Evolutionary conservation across 2,329 filamentous ascomycete species (phyloP).

Genomic region (Exophiala dermatitidis): DNA sequence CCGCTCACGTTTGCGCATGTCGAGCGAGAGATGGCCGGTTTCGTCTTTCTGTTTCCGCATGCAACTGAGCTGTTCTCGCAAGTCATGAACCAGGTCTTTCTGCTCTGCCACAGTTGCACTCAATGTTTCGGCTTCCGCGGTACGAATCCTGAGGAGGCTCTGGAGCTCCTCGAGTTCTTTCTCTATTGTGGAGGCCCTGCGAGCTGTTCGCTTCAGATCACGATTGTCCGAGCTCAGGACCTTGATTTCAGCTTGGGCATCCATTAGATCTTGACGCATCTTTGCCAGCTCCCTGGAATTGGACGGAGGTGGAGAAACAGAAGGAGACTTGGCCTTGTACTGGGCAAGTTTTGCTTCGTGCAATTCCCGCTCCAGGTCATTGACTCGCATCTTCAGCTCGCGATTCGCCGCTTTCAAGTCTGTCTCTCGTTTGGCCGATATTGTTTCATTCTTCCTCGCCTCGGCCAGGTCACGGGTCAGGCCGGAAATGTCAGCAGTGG

Average conservation of each 20-base stretch:
- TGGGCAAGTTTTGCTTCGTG: conserved; percentile 52
- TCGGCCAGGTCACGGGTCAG: conserved; percentile 57
- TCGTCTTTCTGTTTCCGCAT: conserved; percentile 50
- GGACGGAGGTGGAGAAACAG: conserved; percentile 47
- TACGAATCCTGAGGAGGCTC: conserved; percentile 42
- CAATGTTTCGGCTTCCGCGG: conserved; percentile 55
- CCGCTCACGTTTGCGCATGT: conserved; percentile 62
- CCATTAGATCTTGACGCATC: conserved; percentile 54
- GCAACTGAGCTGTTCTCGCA: conserved; percentile 42
- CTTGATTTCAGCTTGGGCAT: conserved; percentile 53
- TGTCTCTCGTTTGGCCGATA: conserved; percentile 58
- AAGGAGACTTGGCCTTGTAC: conserved; percentile 44
- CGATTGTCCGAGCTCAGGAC: conserved; percentile 48
- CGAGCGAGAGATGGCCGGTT: conserved; percentile 60
- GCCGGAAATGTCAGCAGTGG: conserved; percentile 48
- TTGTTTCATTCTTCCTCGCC: conserved; percentile 59
- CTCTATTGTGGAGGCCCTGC: conserved; percentile 40
- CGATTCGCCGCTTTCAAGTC: conserved; percentile 57
- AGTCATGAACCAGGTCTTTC: conserved; percentile 55
- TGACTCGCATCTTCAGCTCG: conserved; percentile 56
- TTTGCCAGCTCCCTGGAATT: conserved; percentile 52
- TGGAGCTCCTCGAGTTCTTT: conserved; percentile 41
- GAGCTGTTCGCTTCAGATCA: conserved; percentile 46
- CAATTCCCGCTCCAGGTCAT: conserved; percentile 59
- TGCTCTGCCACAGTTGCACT: conserved; percentile 65